Percentiles rank a stretch among this genome's conserved stretches.
These are phyloP conservation scores for Rhizopogon vulgaris DNA, from an alignment of 768 basidiomycete genomes.

Conservation along the genomic window DNA sequence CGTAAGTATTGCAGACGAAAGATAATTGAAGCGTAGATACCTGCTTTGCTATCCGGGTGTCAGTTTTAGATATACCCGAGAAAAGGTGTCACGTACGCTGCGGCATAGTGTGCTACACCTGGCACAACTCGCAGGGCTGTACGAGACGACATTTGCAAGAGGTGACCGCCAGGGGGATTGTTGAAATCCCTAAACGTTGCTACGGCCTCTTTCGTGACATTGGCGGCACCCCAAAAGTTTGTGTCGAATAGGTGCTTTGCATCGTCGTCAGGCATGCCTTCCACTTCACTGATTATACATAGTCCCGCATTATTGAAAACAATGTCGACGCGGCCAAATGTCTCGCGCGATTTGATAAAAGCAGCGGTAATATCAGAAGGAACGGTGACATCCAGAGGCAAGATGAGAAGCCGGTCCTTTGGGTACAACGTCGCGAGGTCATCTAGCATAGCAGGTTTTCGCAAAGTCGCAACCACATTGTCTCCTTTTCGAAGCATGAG, in stretches of 20 bases:
- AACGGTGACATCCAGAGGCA: slow-evolving; percentile 34
- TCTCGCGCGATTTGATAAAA: slow-evolving; percentile 27
- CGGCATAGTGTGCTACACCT: slow-evolving; percentile 17
- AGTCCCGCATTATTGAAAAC: slow-evolving; percentile 40
- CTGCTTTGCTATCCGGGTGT: slow-evolving; percentile 18
- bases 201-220: slow-evolving; percentile 28
- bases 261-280: slow-evolving; percentile 28
- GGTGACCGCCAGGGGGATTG: slow-evolving; percentile 30
- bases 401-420: slow-evolving; percentile 26
- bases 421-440: slow-evolving; percentile 23
- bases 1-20: background rate
- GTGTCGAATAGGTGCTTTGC: slow-evolving; percentile 33
- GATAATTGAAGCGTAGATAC: slow-evolving; percentile 4
- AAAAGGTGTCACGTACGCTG: slow-evolving; percentile 16
- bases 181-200: slow-evolving; percentile 33
- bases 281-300: slow-evolving; percentile 28
- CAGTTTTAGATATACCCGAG: background rate
- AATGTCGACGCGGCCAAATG: slow-evolving; percentile 38
- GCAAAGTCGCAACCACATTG: slow-evolving; percentile 36
- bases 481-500: slow-evolving; percentile 31
- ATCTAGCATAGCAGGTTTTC: slow-evolving; percentile 29
- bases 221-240: slow-evolving; percentile 33
- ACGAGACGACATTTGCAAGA: slow-evolving; percentile 33
- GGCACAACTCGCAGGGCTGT: slow-evolving; percentile 16
- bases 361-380: slow-evolving; percentile 25